A percentile compares a stretch with the other conserved stretches of the same genome.
These are phyloP conservation scores for Gossypium australe DNA, from an alignment of 345 rosid species.

Conservation along the genomic window DNA sequence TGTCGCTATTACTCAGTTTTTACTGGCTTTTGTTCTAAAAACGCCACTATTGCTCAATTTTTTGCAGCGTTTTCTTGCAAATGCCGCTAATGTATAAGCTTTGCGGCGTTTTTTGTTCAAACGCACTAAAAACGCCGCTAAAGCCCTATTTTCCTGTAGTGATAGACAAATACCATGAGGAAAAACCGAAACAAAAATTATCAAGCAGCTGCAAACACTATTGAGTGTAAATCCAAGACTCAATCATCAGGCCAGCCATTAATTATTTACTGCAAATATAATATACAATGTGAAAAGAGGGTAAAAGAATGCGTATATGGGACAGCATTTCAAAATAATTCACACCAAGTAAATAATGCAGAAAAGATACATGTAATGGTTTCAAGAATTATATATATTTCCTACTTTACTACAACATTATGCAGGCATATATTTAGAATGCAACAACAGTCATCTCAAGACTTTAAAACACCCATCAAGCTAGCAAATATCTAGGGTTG, in stretches of 20 bases:
- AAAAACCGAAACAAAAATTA: too few relatives aligned
- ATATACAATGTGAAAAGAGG: background rate
- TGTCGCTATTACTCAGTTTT: too few relatives aligned
- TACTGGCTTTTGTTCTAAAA: too few relatives aligned
- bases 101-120: too few relatives aligned
- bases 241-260: too few relatives aligned
- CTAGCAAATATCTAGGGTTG: background rate
- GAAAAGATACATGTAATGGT: background rate
- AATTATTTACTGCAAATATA: too few relatives aligned
- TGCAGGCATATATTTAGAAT: background rate
- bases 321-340: background rate
- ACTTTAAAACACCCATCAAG: background rate
- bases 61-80: too few relatives aligned
- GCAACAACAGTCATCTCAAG: background rate
- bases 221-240: background rate
- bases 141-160: too few relatives aligned
- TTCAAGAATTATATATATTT: background rate
- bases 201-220: background rate
- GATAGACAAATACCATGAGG: too few relatives aligned
- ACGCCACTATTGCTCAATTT: too few relatives aligned
- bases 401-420: background rate
- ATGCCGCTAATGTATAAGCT: too few relatives aligned
- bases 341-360: background rate
- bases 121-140: too few relatives aligned
- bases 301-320: background rate